Evolutionary conservation across 2,329 filamentous ascomycete genomes (phyloP).

Genomic region (Pseudocercospora pini-densiflorae): DNA sequence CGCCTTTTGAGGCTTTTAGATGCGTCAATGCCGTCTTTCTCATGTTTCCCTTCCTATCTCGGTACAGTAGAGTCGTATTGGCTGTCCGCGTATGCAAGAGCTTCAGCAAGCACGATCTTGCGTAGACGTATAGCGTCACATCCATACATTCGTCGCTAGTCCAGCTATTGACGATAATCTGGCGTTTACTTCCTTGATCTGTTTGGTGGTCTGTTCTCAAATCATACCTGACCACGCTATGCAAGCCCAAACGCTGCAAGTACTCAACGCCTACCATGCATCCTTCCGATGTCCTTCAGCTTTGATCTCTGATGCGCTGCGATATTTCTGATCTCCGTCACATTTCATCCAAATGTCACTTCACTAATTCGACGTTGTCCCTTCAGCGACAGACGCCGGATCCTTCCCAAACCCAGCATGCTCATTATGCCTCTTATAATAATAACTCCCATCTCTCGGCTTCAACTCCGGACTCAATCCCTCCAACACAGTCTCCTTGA

Average conservation of each 20-base stretch:
- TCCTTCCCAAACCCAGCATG: conserved; percentile 68
- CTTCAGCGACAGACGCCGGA: not conserved
- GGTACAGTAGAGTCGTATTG: too few relatives aligned
- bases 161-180: not conserved
- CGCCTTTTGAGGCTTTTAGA: not conserved
- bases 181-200: not conserved
- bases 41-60: not conserved
- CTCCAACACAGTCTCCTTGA: conserved; percentile 74
- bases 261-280: not conserved
- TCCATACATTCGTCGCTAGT: not conserved
- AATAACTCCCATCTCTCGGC: conserved; percentile 67
- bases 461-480: conserved; percentile 73
- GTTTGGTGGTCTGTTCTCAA: not conserved
- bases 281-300: not conserved
- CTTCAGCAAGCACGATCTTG: too few relatives aligned
- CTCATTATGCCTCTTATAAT: conserved; percentile 85
- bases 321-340: conserved; percentile 17
- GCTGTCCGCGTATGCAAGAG: too few relatives aligned
- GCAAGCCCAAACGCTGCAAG: not conserved
- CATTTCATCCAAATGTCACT: not conserved
- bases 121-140: too few relatives aligned
- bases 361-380: not conserved
- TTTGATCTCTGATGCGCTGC: not conserved
- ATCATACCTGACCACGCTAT: not conserved
- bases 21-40: not conserved